Conservation (phyloP, 192 early-diverging fungal genomes). For the Physocladia obscura region DNA sequence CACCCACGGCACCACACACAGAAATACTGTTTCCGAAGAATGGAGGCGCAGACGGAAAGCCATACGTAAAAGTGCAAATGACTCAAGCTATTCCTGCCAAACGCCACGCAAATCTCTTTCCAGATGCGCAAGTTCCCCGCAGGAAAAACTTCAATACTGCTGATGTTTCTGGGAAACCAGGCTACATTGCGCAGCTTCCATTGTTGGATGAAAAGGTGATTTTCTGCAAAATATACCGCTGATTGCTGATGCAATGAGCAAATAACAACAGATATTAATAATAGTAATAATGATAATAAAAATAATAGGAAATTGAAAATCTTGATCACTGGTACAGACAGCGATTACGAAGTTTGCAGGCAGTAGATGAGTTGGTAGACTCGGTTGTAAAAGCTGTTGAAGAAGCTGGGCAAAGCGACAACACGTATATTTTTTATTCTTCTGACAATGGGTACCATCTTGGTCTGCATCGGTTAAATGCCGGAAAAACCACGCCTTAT, state of each 20-base stretch:
- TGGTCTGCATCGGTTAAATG: conserved; percentile 59
- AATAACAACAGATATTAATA: no score
- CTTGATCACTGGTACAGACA: conserved; percentile 52
- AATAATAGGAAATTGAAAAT: conserved; percentile 16
- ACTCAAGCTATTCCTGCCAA: conserved; percentile 59
- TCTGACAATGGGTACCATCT: conserved; percentile 72
- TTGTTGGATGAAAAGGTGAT: conserved; percentile 24
- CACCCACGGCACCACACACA: conserved; percentile 64
- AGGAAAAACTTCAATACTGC: conserved; percentile 59
- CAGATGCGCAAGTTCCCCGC: conserved; percentile 53
- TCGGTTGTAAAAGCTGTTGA: conserved; percentile 51
- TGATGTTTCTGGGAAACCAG: conserved; percentile 47
- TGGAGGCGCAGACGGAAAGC: background rate
- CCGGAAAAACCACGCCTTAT: conserved; percentile 61
- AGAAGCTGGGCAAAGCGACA: conserved; percentile 43
- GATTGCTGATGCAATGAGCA: no score
- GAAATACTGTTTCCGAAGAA: conserved; percentile 38
- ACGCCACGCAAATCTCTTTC: conserved; percentile 57
- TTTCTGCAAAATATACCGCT: conserved; percentile 17
- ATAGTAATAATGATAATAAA: conserved; percentile 49
- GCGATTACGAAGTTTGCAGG: conserved; percentile 29
- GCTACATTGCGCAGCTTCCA: conserved; percentile 51
- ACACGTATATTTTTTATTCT: conserved; percentile 57
- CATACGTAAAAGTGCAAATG: conserved; percentile 16
- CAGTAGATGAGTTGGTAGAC: conserved; percentile 65